Base-by-base conservation (phyloP, 306 rosid species). In the Astragalus glycyphyllos region DNA sequence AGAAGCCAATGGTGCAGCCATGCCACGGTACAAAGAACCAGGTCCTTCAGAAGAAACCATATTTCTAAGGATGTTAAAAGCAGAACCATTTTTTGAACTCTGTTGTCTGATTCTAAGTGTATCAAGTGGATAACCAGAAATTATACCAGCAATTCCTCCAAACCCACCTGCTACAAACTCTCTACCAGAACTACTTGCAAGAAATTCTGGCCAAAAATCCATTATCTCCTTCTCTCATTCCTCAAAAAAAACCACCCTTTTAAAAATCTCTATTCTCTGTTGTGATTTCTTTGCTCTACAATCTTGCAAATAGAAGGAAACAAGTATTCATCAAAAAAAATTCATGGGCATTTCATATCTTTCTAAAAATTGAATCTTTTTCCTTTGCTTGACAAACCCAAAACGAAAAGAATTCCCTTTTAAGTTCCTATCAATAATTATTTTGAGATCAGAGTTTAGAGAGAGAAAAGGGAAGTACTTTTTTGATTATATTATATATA, bases 151-250 rank as follows among this genome's bases (percentile, higher is more conserved):
- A 44, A 82, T 72, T 50, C 99, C 99, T 48, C 98, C 97, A 66
- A 83, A 77, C 0, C 98, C 97, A 13, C 97, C 97, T 0, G 97
- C 98, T 14, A 93, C 92, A 83, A 93, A 93, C 41, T 93, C 98
- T 80, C 65, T 88, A 0, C 97, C 96, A 83, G 94, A 87, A 78
- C 83, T 87, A 66, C 38, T 81, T 35, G 96, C 98, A 45, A 90
- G 84, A 83, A 87, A 87, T 31, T 85, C 92, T 67, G 88, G 94
- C 97, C 86, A 89, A 59, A 89, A 89, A 84, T 89, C 96, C 96
- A 87, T 88, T 49, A 11, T 79, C 31, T 60, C 8, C 73, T 46
- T 0, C 75, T 72, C 42, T 73, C 83, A 80, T 77, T 81, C 80
- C 84, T 15, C 66, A 15, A 15, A 13, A 34, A 34, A 35, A 35